Evolutionary conservation across 1,284 basidiomycete species (phyloP), one percentile per base, ranked within the genome.

Genomic region (Cystobasidium sp.): DNA sequence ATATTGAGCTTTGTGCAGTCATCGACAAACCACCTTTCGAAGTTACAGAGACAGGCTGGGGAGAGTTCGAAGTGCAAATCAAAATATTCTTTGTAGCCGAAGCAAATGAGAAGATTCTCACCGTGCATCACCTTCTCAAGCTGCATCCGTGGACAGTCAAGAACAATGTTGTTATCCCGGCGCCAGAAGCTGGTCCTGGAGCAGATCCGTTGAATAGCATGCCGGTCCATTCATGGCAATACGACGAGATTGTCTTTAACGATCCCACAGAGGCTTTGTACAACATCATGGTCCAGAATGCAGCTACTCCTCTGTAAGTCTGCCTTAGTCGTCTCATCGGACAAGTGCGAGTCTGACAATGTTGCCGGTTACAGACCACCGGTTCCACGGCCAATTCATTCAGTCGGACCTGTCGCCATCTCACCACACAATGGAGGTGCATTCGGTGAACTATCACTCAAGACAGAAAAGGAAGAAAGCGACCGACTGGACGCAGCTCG

Each of bases 11-110:
- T 67, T 14, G 47, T 46, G 24, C 77, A 97, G 94, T 91, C 78
- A 83, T 97, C 61, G 97, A 99, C 81, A 93, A 91, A 80, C 88
- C 93, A 8, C 97, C 97, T 0, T 99, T 94, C 81, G 91, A 93
- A 78, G 90, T 99, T 9, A 91, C 93, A 7, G 97, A 99, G 82
- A 98, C 96, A 9, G 97, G 96, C 59, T 99, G 97, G 97, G 97
- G 97, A 80, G 97, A 99, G 85, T 99, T 99, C 83, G 94, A 97
- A 80, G 91, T 99, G 76, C 88, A 91, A 80, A 96, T 99, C 79
- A 89, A 93, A 76, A 90, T 99, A 76, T 91, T 90, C 65, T 98
- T 99, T 83, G 86, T 94, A n/a, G 83, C 87, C 56, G 97, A 99
- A 83, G 89, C 94, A 1, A 90, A 88, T 66, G 97, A 99, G 83